Evolutionary conservation across 73 alveolate species (phyloP).

Genomic region (Paramecium pentaurelia): DNA sequence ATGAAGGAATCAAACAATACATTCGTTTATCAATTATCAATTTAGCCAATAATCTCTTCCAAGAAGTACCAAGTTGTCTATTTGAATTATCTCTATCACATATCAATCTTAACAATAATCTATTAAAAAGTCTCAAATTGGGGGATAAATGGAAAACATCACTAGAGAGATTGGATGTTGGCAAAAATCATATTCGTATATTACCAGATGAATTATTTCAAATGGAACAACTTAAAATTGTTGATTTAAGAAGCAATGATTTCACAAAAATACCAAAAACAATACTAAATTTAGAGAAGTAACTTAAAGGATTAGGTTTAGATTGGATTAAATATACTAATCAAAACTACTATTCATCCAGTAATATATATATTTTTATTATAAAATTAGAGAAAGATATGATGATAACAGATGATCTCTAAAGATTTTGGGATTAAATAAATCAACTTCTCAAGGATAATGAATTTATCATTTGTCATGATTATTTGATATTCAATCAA

Average conservation of each 20-base stretch:
- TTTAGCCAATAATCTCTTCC: constrained; percentile 4
- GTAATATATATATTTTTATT: not conserved
- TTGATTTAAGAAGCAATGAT: constrained; percentile 44
- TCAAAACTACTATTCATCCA: not conserved
- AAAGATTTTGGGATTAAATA: constrained; percentile 8
- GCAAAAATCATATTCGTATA: constrained; percentile 15
- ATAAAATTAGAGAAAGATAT: not conserved
- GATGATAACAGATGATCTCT: not conserved
- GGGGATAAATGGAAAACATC: not conserved
- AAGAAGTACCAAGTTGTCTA: not conserved
- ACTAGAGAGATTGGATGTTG: constrained; percentile 25
- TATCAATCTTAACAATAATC: not conserved
- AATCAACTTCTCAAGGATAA: not conserved
- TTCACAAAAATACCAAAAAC: not conserved
- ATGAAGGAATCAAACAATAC: not conserved
- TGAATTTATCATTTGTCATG: not conserved
- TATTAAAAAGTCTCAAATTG: not conserved
- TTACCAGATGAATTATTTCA: constrained; percentile 16
- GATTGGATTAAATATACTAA: constrained; percentile 24
- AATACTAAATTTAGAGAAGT: not conserved
- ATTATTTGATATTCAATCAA: not conserved
- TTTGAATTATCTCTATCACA: not conserved
- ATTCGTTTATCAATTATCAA: not conserved
- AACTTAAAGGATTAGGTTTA: not conserved
- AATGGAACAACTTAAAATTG: not conserved